phyloP scores from a whole-genome alignment of 1,284 basidiomycete species.

The Cronartium ribicola region DNA sequence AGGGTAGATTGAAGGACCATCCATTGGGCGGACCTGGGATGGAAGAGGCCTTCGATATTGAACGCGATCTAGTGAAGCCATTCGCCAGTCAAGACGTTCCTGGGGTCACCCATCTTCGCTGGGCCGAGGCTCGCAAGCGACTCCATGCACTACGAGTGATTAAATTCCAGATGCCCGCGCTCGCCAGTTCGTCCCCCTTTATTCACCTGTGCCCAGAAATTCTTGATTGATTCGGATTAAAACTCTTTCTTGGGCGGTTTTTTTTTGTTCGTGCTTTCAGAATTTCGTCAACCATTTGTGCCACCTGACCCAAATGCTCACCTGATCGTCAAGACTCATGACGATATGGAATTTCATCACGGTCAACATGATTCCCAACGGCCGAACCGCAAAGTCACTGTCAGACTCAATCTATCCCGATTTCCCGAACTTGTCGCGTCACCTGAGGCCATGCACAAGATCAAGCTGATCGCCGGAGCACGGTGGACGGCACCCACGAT shows the following conservation, averaged over 20 bases:
- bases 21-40: conserved; percentile 28
- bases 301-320: conserved; percentile 30
- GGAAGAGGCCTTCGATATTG: conserved; percentile 38
- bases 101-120: conserved; percentile 17
- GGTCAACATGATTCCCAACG: conserved; percentile 28
- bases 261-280: not conserved
- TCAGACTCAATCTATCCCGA: conserved; percentile 17
- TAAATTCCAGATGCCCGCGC: conserved; percentile 29
- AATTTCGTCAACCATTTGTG: conserved; percentile 31
- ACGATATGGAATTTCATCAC: conserved; percentile 35
- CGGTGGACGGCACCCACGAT: conserved; percentile 16
- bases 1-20: conserved; percentile 36
- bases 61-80: conserved; percentile 21
- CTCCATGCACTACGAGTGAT: conserved; percentile 22
- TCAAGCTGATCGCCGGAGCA: conserved; percentile 21
- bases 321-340: conserved; percentile 19
- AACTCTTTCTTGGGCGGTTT: not conserved
- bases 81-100: conserved; percentile 35
- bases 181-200: conserved; percentile 4
- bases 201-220: not conserved
- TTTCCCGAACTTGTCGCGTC: not conserved
- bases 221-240: not conserved
- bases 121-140: conserved; percentile 28
- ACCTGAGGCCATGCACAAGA: conserved; percentile 25
- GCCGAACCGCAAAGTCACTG: conserved; percentile 25